Conservation (phyloP, 148 eudicot genomes). For the Chenopodium berlandieri region DNA sequence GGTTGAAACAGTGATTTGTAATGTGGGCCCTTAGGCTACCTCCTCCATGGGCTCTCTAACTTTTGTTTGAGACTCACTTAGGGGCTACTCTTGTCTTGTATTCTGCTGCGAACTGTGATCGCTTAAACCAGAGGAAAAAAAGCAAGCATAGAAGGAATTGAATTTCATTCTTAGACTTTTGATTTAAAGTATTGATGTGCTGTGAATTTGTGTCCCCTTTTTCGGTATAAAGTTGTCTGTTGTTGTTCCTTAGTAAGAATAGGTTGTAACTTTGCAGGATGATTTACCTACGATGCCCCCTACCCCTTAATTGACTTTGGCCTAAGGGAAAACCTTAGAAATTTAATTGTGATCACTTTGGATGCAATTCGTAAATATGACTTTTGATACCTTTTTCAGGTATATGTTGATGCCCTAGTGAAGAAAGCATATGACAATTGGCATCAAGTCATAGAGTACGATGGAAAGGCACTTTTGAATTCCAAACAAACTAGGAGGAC, state of each 20-base stretch:
- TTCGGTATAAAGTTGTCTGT: not conserved
- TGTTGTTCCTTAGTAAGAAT: not conserved
- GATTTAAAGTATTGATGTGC: not conserved
- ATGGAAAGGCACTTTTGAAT: slow-evolving; percentile 72
- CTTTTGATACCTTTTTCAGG: too few species aligned
- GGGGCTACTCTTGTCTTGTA: not conserved
- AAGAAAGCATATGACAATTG: slow-evolving; percentile 95
- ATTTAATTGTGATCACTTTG: not conserved
- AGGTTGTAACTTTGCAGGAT: not conserved
- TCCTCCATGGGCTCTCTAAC: not conserved
- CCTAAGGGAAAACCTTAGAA: not conserved
- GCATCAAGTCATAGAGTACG: slow-evolving; percentile 90
- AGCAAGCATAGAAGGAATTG: not conserved
- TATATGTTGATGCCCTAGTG: slow-evolving; percentile 68
- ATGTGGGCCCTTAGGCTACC: not conserved
- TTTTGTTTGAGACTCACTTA: not conserved
- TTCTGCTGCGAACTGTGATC: too few species aligned
- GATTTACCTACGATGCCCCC: not conserved
- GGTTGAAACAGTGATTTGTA: not conserved
- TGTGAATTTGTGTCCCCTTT: not conserved
- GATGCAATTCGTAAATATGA: not conserved
- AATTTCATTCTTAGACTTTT: not conserved
- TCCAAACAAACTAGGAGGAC: slow-evolving; percentile 64
- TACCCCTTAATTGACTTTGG: not conserved
- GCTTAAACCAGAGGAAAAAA: not conserved